phyloP scores from a whole-genome alignment of 1,284 basidiomycete species.

The Sanghuangporus baumii region DNA sequence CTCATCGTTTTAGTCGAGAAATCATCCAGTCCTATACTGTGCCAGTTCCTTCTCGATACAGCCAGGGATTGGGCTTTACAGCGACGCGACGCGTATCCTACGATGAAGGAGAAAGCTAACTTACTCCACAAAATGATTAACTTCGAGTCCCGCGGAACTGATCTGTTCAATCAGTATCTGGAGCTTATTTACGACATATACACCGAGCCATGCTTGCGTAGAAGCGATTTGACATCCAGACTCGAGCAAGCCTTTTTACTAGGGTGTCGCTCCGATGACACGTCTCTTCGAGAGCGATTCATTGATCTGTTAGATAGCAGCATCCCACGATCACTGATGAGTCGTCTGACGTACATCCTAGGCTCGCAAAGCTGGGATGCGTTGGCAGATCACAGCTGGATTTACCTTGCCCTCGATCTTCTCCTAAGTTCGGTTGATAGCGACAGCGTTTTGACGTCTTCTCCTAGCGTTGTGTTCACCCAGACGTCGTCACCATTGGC shows the following conservation, averaged over 20 bases:
- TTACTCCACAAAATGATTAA: constrained; percentile 88
- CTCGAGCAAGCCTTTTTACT: constrained; percentile 93
- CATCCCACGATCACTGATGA: constrained; percentile 78
- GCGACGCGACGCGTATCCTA: constrained; percentile 80
- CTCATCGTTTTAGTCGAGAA: constrained; percentile 87
- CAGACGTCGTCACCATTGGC: constrained; percentile 25
- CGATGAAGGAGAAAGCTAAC: constrained; percentile 93
- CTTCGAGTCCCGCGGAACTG: constrained; percentile 76
- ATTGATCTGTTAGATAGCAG: constrained; percentile 89
- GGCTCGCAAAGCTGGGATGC: constrained; percentile 97
- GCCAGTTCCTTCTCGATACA: constrained; percentile 84
- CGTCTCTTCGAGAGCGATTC: constrained; percentile 79
- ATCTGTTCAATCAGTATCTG: constrained; percentile 80
- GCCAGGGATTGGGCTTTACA: constrained; percentile 87
- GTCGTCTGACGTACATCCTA: constrained; percentile 85
- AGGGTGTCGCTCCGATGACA: constrained; percentile 84
- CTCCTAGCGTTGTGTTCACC: constrained; percentile 33
- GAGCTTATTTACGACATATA: constrained; percentile 95
- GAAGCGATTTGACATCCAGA: constrained; percentile 91
- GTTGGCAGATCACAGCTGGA: constrained; percentile 92
- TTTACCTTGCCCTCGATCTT: constrained; percentile 87
- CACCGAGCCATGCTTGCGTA: constrained; percentile 77
- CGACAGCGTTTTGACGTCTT: constrained; percentile 42
- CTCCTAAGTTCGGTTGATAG: constrained; percentile 80
- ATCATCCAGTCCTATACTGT: constrained; percentile 80